Evolutionary conservation across 2,329 filamentous ascomycete genomes (phyloP).

Genomic region (Sodiomyces alkalinus): DNA sequence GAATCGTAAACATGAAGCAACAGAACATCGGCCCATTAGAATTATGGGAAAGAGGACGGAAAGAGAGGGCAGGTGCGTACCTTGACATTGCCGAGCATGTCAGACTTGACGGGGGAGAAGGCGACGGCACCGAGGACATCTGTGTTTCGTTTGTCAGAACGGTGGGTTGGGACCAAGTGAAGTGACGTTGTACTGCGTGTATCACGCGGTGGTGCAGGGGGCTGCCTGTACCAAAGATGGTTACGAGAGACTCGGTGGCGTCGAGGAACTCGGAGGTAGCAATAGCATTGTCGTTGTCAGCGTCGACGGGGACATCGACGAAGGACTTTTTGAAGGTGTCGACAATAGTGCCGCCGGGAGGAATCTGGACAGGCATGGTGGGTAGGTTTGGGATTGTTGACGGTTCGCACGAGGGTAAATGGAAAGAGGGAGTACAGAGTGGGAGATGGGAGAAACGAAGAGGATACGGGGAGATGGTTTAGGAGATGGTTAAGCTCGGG

Average conservation of each 20-base stretch:
- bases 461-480: not conserved
- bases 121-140: conserved; percentile 54
- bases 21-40: too few relatives aligned
- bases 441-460: not conserved
- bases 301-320: conserved; percentile 62
- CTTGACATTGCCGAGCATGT: conserved; percentile 86
- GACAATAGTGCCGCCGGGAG: conserved; percentile 65
- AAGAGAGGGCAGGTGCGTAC: conserved; percentile 40
- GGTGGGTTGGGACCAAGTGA: not conserved
- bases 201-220: not conserved
- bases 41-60: too few relatives aligned
- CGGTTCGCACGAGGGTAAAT: too few relatives aligned
- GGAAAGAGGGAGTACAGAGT: too few relatives aligned
- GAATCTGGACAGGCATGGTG: conserved; percentile 38
- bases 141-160: conserved; percentile 12
- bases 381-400: conserved; percentile 5
- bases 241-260: conserved; percentile 72
- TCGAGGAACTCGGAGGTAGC: conserved; percentile 79
- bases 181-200: too few relatives aligned
- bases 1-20: too few relatives aligned
- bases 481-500: not conserved
- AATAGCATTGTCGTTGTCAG: conserved; percentile 60
- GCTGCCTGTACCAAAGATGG: conserved; percentile 56
- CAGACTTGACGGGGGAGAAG: conserved; percentile 80
- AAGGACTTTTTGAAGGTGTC: conserved; percentile 76